A percentile compares a stretch with the other conserved stretches of the same genome.
Evolutionary conservation across 306 rosid genomes (phyloP).

Genomic region (Vicia villosa): DNA sequence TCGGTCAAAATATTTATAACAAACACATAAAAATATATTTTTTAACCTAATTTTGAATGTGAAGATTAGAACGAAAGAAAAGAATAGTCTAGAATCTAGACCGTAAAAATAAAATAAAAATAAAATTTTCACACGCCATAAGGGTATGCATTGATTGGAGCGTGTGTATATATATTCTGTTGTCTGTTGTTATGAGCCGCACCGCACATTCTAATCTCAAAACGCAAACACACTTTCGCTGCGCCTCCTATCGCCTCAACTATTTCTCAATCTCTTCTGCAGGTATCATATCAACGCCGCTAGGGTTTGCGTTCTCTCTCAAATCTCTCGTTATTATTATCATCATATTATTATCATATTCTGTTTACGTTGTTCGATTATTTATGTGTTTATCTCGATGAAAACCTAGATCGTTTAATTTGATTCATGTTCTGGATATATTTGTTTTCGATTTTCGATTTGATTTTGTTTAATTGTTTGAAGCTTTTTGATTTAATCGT

Average conservation of each 20-base stretch:
- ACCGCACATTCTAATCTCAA: background rate
- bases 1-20: background rate
- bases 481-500: background rate
- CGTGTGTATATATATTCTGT: background rate
- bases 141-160: background rate
- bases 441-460: conserved; percentile 21
- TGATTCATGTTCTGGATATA: background rate
- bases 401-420: conserved; percentile 8
- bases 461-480: background rate
- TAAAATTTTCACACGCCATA: background rate
- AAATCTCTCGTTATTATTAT: background rate
- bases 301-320: background rate
- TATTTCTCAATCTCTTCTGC: conserved; percentile 9
- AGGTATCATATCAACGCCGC: background rate
- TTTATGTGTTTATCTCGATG: background rate
- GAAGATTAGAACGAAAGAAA: background rate
- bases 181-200: background rate
- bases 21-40: too few relatives aligned
- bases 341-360: too few relatives aligned
- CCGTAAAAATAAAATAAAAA: background rate
- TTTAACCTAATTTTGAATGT: background rate
- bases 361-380: background rate
- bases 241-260: conserved; percentile 13
- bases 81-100: background rate
- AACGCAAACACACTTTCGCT: background rate